Evolutionary conservation across 768 basidiomycete genomes (phyloP), one percentile per base, ranked within the genome.

Genomic region (Collybia mongolica): DNA sequence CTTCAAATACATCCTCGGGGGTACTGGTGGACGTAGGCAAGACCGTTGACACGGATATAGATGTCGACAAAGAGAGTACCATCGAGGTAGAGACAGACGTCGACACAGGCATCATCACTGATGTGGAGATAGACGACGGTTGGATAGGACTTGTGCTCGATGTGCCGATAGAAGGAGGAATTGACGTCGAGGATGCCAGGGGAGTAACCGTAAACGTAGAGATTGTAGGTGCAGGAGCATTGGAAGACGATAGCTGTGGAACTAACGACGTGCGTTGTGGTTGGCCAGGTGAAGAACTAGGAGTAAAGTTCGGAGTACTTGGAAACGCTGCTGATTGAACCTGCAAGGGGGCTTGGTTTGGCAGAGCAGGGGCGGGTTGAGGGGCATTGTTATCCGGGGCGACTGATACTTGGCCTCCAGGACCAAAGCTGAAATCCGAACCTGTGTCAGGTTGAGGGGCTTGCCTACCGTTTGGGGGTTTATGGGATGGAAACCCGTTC

Each of bases 241-340:
- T 12, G 19, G 37, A 40, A 20, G 26, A 12, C 14, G 45, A 37
- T 17, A 36, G 6, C 18, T 36, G 15, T 5, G 26, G 8, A 39
- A 17, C 26, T 43, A 42, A 42, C 39, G 55, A 44, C 29, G 39
- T 41, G 19, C 48, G 44, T 4, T 50, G 24, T n/a, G 48, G 45
- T 9, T 48, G 22, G 24, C 43, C 14, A 12, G 28, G 43, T 19
- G 46, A 42, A 15, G 29, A 15, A 28, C 46, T 14, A 12, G 28
- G 43, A n/a, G 46, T 46, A 15, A 35, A 18, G 26, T 6, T 48
- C 20, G 46, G 44, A 46, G 52, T 53, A 48, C 48, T 54, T 32
- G 50, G 26, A 14, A 29, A 14, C 40, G 39, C 18, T 12, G 37
- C 22, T 2, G 54, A 42, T 18, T 46, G 39, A n/a, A 54, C 39